Evolutionary conservation across 169 alveolate genomes (phyloP).

Genomic region (Theileria parva): DNA sequence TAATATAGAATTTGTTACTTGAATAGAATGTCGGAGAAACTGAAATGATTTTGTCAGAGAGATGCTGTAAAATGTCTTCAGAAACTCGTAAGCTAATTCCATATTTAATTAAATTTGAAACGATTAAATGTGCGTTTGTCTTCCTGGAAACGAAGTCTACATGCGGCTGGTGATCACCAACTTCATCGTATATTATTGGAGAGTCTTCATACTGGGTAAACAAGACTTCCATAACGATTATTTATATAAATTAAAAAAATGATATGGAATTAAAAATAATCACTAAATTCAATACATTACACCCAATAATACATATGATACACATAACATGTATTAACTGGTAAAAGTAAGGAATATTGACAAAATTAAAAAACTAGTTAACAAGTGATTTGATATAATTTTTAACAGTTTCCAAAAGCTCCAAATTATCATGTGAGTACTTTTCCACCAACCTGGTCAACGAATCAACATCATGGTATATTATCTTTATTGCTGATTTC

Average conservation of each 20-base stretch:
- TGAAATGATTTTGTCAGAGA: background rate
- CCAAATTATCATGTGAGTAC: slow-evolving; percentile 13
- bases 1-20: background rate
- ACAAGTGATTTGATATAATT: background rate
- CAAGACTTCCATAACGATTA: background rate
- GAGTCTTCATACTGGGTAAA: slow-evolving; percentile 9
- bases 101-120: slow-evolving; percentile 26
- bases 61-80: background rate
- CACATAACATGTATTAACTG: background rate
- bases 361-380: background rate
- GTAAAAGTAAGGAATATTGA: background rate
- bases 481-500: background rate
- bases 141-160: background rate
- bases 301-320: background rate
- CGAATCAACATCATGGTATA: slow-evolving; percentile 2
- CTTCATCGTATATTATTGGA: slow-evolving; percentile 1
- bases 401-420: slow-evolving; percentile 1
- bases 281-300: background rate
- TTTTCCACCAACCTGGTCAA: background rate
- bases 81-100: slow-evolving; percentile 15
- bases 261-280: background rate
- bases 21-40: slow-evolving; percentile 10
- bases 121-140: slow-evolving; percentile 4
- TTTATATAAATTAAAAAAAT: too few species aligned
- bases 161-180: background rate